Percentiles rank a stretch among this genome's conserved stretches.
Evolutionary conservation across 139 green algal species (phyloP).

Genomic region (Tetradesmus obliquus): DNA sequence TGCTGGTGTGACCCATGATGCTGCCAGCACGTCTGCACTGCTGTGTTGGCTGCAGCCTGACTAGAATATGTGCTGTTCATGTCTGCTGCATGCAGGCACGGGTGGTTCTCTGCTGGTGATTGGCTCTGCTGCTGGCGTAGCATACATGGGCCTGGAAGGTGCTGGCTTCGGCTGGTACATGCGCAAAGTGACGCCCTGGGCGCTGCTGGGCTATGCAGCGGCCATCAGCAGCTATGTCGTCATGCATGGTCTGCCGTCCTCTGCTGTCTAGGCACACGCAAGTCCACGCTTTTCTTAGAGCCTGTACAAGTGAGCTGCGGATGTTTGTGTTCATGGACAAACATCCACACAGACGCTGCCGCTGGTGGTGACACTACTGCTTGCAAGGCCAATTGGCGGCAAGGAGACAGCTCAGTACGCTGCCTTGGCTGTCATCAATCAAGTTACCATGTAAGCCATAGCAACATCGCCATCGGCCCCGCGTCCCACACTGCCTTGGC

Average conservation of each 20-base stretch:
- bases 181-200: constrained; percentile 67
- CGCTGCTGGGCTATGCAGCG: constrained; percentile 56
- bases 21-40: too few relatives aligned
- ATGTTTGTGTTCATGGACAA: background rate
- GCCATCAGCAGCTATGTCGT: constrained; percentile 55
- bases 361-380: background rate
- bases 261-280: background rate
- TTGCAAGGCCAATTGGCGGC: too few relatives aligned
- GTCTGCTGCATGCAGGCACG: constrained; percentile 63
- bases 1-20: too few relatives aligned
- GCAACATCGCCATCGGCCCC: too few relatives aligned
- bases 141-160: constrained; percentile 81
- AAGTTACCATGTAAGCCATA: too few relatives aligned
- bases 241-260: constrained; percentile 38
- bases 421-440: too few relatives aligned
- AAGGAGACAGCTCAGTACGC: too few relatives aligned
- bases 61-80: background rate
- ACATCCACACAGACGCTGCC: background rate
- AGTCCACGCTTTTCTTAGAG: background rate
- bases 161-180: constrained; percentile 80
- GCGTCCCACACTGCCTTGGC: too few relatives aligned
- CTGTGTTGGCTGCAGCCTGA: too few relatives aligned
- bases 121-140: constrained; percentile 75
- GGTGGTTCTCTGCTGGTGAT: constrained; percentile 84
- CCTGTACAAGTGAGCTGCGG: background rate